phyloP scores from a whole-genome alignment of 805 yeast species.

The Zygoascus biomembranicola region DNA sequence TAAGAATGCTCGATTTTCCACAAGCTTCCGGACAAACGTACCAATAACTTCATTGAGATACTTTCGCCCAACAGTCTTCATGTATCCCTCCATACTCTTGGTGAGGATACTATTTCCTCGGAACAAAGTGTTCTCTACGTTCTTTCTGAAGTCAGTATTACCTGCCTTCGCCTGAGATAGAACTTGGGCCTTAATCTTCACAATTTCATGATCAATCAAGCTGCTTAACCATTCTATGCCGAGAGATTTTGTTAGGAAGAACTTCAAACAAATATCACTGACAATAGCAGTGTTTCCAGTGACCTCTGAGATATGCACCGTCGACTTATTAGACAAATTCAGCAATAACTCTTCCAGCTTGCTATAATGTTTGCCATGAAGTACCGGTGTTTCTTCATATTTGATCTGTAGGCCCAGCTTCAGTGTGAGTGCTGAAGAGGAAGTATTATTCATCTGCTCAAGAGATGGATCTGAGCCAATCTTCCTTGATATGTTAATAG shows the following conservation, averaged over 20 bases:
- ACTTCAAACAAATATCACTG: slow-evolving; percentile 47
- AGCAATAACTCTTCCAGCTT: slow-evolving; percentile 54
- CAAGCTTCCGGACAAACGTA: slow-evolving; percentile 48
- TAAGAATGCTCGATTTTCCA: slow-evolving; percentile 44
- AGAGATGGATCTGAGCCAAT: slow-evolving; percentile 11
- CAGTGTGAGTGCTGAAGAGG: slow-evolving; percentile 7
- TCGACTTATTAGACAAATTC: slow-evolving; percentile 21
- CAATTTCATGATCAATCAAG: slow-evolving; percentile 59
- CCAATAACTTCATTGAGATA: slow-evolving; percentile 69
- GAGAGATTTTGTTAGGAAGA: slow-evolving; percentile 60
- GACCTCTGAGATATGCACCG: slow-evolving; percentile 35
- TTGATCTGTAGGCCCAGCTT: slow-evolving; percentile 22
- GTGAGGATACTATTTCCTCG: slow-evolving; percentile 82
- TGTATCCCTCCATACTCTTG: slow-evolving; percentile 69
- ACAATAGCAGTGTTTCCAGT: slow-evolving; percentile 17
- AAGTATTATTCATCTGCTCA: slow-evolving; percentile 1
- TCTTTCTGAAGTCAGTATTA: slow-evolving; percentile 3
- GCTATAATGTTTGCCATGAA: slow-evolving; percentile 53
- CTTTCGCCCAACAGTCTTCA: slow-evolving; percentile 69
- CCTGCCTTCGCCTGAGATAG: slow-evolving; percentile 1
- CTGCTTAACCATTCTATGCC: slow-evolving; percentile 69
- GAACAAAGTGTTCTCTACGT: slow-evolving; percentile 56
- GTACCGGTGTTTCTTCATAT: slow-evolving; percentile 21
- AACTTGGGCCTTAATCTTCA: slow-evolving; percentile 10
- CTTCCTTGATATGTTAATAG: background rate